phyloP scores from a whole-genome alignment of 2,329 filamentous ascomycete genomes.

The Elsinoe necatrix region DNA sequence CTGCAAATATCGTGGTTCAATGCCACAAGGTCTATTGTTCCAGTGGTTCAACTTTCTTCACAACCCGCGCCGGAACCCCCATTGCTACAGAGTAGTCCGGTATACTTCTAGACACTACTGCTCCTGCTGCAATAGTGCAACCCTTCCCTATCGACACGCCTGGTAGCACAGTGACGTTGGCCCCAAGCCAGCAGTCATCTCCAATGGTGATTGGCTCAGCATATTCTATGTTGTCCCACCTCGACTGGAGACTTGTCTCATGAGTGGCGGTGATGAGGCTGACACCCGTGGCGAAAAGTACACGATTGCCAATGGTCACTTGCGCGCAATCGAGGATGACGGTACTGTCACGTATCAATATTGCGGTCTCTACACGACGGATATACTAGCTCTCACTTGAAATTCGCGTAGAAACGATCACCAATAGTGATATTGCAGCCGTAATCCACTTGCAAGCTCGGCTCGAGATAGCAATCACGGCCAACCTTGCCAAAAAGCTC shows the following conservation, averaged over 20 bases:
- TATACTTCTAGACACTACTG: slow-evolving; percentile 65
- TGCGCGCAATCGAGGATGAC: slow-evolving; percentile 46
- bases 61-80: slow-evolving; percentile 31
- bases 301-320: slow-evolving; percentile 45
- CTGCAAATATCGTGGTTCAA: no score
- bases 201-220: slow-evolving; percentile 51
- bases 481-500: slow-evolving; percentile 29
- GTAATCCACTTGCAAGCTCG: slow-evolving; percentile 55
- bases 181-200: slow-evolving; percentile 74
- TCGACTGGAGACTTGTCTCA: slow-evolving; percentile 41
- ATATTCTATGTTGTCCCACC: slow-evolving; percentile 43
- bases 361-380: neutral
- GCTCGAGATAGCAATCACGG: slow-evolving; percentile 46
- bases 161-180: slow-evolving; percentile 62
- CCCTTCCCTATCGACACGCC: slow-evolving; percentile 73
- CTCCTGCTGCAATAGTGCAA: slow-evolving; percentile 66
- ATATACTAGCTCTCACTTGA: slow-evolving; percentile 32
- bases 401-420: slow-evolving; percentile 54
- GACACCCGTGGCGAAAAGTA: slow-evolving; percentile 46
- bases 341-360: slow-evolving; percentile 33
- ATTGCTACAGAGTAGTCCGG: slow-evolving; percentile 32
- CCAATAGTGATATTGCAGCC: slow-evolving; percentile 57
- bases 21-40: neutral
- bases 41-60: slow-evolving; percentile 25
- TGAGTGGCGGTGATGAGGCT: slow-evolving; percentile 47